Percentiles rank a stretch among this genome's conserved stretches.
Evolutionary conservation across 495 filamentous ascomycete species (phyloP).

Genomic region (Hyaloscypha variabilis): DNA sequence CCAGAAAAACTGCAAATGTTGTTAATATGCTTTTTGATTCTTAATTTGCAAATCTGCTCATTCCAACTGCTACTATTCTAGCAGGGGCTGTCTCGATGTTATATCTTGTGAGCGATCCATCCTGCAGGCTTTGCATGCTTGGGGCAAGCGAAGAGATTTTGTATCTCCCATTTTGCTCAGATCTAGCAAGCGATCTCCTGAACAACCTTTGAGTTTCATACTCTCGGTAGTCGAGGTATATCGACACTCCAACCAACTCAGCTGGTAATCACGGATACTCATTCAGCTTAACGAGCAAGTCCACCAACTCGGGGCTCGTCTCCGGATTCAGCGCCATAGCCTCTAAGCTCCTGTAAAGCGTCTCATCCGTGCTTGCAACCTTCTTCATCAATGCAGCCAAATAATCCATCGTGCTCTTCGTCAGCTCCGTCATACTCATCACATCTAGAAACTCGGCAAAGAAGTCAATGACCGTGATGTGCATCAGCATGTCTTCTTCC

Average conservation of each 20-base stretch:
- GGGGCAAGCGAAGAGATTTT: no score
- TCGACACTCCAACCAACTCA: no score
- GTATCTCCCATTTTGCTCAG: no score
- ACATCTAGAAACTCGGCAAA: conserved; percentile 65
- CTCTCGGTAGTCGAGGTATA: no score
- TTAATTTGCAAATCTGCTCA: no score
- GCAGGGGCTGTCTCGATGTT: no score
- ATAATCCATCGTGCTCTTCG: conserved; percentile 42
- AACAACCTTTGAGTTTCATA: neutral
- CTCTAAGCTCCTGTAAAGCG: conserved; percentile 43
- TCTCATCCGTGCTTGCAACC: conserved; percentile 41
- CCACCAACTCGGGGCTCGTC: conserved; percentile 29
- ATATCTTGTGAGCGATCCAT: no score
- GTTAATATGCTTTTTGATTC: no score
- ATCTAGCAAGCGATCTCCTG: neutral
- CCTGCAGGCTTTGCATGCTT: no score
- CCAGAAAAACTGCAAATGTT: no score
- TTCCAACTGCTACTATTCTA: no score
- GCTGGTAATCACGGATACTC: conserved; percentile 15
- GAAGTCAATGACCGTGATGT: conserved; percentile 77
- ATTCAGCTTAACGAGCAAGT: conserved; percentile 29
- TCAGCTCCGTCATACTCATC: conserved; percentile 47
- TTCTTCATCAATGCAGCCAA: conserved; percentile 40
- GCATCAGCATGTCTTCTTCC: conserved; percentile 73
- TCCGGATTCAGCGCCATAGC: conserved; percentile 34